These are phyloP conservation scores for Hypoxylon fuscum DNA, from an alignment of 495 filamentous ascomycete species.

Conservation along the genomic window DNA sequence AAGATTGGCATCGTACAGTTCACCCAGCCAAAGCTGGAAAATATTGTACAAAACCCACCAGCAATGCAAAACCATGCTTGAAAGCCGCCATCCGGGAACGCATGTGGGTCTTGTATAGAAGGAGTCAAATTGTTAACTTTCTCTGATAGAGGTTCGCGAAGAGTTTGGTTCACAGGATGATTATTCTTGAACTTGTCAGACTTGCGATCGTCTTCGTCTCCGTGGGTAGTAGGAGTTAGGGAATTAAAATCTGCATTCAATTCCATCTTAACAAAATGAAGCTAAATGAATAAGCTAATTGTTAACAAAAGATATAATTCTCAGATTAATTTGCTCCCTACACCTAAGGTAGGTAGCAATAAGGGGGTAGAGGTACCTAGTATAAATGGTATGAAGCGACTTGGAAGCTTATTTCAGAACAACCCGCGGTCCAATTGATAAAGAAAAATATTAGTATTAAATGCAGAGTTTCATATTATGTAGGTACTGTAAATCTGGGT, in stretches of 20 bases:
- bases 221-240: conserved; percentile 6
- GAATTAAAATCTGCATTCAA: conserved; percentile 13
- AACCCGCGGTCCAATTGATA: no score
- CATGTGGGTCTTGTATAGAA: conserved; percentile 1
- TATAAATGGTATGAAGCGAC: no score
- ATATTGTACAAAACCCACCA: conserved; percentile 51
- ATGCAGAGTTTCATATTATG: no score
- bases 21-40: conserved; percentile 57
- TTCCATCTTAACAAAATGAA: conserved; percentile 6
- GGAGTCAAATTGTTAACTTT: neutral
- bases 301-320: neutral
- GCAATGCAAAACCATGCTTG: conserved; percentile 54
- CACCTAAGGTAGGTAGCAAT: no score
- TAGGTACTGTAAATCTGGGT: no score
- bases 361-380: no score
- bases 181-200: conserved; percentile 9
- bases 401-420: no score
- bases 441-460: no score
- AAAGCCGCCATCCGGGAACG: conserved; percentile 45
- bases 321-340: neutral
- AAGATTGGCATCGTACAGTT: conserved; percentile 46
- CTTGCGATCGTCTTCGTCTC: conserved; percentile 7
- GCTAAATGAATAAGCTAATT: neutral
- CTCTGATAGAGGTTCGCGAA: conserved; percentile 9
- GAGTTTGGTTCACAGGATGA: neutral